Evolutionary conservation across 139 green algal genomes (phyloP).

Genomic region (Coelastrella sp.): DNA sequence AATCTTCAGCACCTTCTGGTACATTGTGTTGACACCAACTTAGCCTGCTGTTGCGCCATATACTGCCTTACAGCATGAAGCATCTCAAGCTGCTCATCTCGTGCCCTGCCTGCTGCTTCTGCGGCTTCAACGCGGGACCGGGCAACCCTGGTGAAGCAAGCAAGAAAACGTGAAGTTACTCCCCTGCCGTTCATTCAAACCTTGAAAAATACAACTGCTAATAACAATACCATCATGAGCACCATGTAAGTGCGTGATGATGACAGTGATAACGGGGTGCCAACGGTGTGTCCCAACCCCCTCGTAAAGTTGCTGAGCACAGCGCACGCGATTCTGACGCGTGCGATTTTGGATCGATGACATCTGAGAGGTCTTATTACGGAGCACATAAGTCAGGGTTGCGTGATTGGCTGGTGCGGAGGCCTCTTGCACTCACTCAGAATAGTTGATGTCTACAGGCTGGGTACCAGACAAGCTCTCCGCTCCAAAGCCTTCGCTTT

Average conservation of each 20-base stretch:
- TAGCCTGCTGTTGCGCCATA: slow-evolving; percentile 12
- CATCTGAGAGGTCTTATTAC: no score
- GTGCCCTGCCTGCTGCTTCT: slow-evolving; percentile 16
- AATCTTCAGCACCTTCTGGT: not conserved
- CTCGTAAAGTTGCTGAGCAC: not conserved
- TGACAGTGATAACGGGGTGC: not conserved
- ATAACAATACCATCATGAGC: no score
- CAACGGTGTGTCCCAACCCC: not conserved
- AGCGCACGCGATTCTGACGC: no score
- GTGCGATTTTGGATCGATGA: no score
- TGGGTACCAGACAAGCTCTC: not conserved
- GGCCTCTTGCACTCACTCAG: not conserved
- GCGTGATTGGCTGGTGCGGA: not conserved
- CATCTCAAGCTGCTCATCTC: slow-evolving; percentile 48
- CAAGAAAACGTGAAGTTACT: no score
- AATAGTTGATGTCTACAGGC: not conserved
- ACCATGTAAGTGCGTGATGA: not conserved
- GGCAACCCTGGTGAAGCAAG: slow-evolving; percentile 24
- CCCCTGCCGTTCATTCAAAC: no score
- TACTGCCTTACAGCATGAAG: slow-evolving; percentile 41
- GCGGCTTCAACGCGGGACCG: slow-evolving; percentile 29
- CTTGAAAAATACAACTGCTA: no score
- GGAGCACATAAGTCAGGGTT: not conserved
- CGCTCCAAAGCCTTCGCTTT: not conserved
- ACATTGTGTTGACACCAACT: not conserved